Percentiles rank a stretch among this genome's conserved stretches.
These are phyloP conservation scores for Gastrolobium villosum DNA, from an alignment of 306 rosid genomes.

Conservation along the genomic window DNA sequence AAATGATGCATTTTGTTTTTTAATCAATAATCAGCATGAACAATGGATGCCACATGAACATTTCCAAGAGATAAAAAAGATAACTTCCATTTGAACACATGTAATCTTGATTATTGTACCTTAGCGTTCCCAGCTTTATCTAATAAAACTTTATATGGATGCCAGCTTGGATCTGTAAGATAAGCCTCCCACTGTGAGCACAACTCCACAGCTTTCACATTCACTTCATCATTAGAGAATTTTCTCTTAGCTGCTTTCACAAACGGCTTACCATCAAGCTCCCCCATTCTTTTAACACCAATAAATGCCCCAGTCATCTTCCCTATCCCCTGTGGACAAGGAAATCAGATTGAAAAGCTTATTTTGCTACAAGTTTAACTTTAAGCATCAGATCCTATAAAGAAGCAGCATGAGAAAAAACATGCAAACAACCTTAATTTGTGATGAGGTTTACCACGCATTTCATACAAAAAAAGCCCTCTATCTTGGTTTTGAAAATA, in stretches of 20 bases:
- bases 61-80: not conserved
- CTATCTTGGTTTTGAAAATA: not conserved
- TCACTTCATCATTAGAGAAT: slow-evolving; percentile 48
- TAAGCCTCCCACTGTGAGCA: slow-evolving; percentile 71
- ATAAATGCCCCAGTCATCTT: slow-evolving; percentile 44
- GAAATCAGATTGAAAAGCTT: not conserved
- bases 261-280: slow-evolving; percentile 65
- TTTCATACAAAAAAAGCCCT: not conserved
- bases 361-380: slow-evolving; percentile 18
- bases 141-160: slow-evolving; percentile 68
- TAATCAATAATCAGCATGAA: not conserved
- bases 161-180: slow-evolving; percentile 83
- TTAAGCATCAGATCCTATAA: not conserved
- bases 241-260: slow-evolving; percentile 51
- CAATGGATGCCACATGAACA: not conserved
- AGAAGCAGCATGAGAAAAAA: not conserved
- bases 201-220: slow-evolving; percentile 50
- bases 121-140: slow-evolving; percentile 47
- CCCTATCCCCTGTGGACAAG: slow-evolving; percentile 55
- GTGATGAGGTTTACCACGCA: not conserved
- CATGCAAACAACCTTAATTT: not conserved
- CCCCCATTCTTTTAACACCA: slow-evolving; percentile 58
- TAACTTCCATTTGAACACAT: not conserved
- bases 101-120: slow-evolving; percentile 41
- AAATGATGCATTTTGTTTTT: not conserved